These are phyloP conservation scores for Symmetrospora coprosmae DNA, from an alignment of 768 basidiomycete species.

Conservation along the genomic window DNA sequence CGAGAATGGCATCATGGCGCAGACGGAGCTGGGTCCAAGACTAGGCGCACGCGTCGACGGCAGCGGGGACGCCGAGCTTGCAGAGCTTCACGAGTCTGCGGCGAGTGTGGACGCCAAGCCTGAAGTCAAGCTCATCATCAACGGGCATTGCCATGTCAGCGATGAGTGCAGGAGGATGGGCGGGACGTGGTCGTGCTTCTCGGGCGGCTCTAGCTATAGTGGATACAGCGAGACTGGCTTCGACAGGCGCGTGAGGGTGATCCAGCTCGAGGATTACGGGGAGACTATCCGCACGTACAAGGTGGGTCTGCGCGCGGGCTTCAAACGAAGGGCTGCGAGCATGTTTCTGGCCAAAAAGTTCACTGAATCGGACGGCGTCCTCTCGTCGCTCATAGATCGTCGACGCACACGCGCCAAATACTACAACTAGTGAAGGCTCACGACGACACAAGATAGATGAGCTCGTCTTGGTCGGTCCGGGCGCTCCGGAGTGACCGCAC, in stretches of 20 bases:
- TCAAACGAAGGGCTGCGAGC: too few species aligned
- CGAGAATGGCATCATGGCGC: slow-evolving; percentile 59
- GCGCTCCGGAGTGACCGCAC: background rate
- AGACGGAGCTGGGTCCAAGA: slow-evolving; percentile 56
- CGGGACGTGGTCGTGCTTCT: slow-evolving; percentile 84
- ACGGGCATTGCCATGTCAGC: slow-evolving; percentile 66
- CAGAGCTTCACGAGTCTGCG: slow-evolving; percentile 37
- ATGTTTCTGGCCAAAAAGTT: too few species aligned
- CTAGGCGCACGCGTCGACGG: too few species aligned
- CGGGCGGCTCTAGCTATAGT: slow-evolving; percentile 33
- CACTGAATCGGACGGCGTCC: too few species aligned
- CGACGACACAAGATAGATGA: slow-evolving; percentile 9
- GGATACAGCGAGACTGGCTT: slow-evolving; percentile 48
- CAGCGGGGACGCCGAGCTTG: slow-evolving; percentile 53
- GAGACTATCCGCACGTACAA: slow-evolving; percentile 86
- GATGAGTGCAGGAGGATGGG: slow-evolving; percentile 44
- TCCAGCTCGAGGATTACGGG: slow-evolving; percentile 72
- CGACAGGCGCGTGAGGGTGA: slow-evolving; percentile 79
- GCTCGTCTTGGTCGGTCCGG: slow-evolving; percentile 12
- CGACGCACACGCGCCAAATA: background rate
- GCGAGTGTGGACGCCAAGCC: slow-evolving; percentile 20
- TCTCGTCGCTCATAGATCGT: too few species aligned
- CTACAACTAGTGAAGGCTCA: background rate
- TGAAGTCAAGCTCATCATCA: slow-evolving; percentile 48
- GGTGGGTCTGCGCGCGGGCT: slow-evolving; percentile 36